Evolutionary conservation across 2,329 filamentous ascomycete species (phyloP), one percentile per base, ranked within the genome.

Genomic region (Sordariomycetes sp.): DNA sequence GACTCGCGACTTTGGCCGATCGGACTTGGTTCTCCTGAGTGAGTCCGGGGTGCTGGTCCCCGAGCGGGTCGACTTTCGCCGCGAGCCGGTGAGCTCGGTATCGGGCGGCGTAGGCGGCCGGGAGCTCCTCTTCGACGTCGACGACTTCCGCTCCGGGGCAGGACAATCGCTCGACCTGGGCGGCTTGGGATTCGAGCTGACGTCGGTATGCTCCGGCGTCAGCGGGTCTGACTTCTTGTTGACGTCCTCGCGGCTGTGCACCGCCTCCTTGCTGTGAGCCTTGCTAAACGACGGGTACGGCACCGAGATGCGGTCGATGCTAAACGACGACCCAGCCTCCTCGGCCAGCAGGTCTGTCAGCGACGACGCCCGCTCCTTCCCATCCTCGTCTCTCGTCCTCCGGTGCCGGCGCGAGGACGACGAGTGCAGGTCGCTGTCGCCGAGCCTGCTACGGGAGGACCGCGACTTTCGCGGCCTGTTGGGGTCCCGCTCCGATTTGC

Each of bases 221-320:
- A 77, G 68, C 1, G 78, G 78, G 57, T 82, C 76, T 60, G 62
- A 53, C 61, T 64, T 52, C 59, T 60, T 60, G 57, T 63, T 62
- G 54, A 80, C 62, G 56, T 81, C 76, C 52, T 84, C 80, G 56
- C 75, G 75, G 66, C 82, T 85, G 62, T 82, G 78, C 57, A 96
- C 81, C 52, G 84, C 82, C 72, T 96, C 92, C 70, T 90, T 94
- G 76, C 90, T 95, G 69, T 95, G 89, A 13, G 87, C 87, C 72
- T 95, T 96, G 72, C 88, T 94, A 70, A 95, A 90, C 12, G 79
- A 78, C 1, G 90, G 89, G 67, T 96, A 95, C 7, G 89, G 86
- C 50, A 87, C 67, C 60, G 77, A 79, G 36, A 75, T 67, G 32
- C 76, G 76, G 56, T 78, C 74, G 59, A 68, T 72, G 52, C 70